Conservation (phyloP, 169 alveolate species). For the Plasmodium gonderi region DNA sequence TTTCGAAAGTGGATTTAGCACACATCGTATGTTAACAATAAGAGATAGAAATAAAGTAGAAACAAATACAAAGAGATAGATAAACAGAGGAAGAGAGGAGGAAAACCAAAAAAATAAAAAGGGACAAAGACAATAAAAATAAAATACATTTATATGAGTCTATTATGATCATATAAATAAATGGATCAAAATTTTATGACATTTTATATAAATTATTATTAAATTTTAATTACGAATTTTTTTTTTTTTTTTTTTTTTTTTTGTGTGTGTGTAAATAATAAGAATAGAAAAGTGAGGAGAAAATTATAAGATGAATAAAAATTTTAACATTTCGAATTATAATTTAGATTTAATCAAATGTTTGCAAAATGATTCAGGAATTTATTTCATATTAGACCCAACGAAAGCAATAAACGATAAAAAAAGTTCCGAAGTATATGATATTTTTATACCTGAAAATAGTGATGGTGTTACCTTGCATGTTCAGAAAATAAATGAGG, state of each 20-base stretch:
- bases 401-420: slow-evolving; percentile 46
- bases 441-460: slow-evolving; percentile 66
- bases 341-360: slow-evolving; percentile 69
- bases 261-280: not conserved
- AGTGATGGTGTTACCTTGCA: slow-evolving; percentile 67
- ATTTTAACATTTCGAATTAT: slow-evolving; percentile 50
- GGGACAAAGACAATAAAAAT: not conserved
- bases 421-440: slow-evolving; percentile 59
- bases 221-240: not conserved
- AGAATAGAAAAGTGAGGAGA: not conserved
- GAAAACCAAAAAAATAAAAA: slow-evolving; percentile 2
- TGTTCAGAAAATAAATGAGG: slow-evolving; percentile 70
- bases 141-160: slow-evolving; percentile 7
- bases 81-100: not conserved
- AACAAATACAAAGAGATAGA: not conserved
- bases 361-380: slow-evolving; percentile 69
- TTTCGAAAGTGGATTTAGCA: too few species aligned
- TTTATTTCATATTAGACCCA: slow-evolving; percentile 69
- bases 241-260: not conserved
- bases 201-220: slow-evolving; percentile 11
- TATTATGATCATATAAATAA: slow-evolving; percentile 39
- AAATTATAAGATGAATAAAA: slow-evolving; percentile 33
- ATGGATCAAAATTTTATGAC: slow-evolving; percentile 61
- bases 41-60: too few species aligned
- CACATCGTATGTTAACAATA: too few species aligned